phyloP scores from a whole-genome alignment of 768 basidiomycete species.

The Boletellus emodensis region DNA sequence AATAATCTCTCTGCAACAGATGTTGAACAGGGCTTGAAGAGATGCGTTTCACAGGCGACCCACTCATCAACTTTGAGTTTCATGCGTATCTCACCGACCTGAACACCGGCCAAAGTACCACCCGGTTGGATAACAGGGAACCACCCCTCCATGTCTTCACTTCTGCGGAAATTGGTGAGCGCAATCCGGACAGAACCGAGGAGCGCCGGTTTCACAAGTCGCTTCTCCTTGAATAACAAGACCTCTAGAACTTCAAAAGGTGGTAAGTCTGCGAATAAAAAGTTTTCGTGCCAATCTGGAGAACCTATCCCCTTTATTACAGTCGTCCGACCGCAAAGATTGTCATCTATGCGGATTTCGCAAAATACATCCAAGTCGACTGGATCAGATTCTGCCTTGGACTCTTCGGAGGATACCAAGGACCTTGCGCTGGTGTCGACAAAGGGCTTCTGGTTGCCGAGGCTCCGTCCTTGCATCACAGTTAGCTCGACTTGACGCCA shows the following conservation, averaged over 20 bases:
- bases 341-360: conserved; percentile 69
- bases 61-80: conserved; percentile 76
- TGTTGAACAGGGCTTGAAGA: conserved; percentile 5
- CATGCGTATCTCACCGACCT: conserved; percentile 72
- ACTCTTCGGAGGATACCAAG: conserved; percentile 29
- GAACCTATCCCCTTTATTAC: conserved; percentile 61
- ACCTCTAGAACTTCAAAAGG: conserved; percentile 72
- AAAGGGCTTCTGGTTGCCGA: conserved; percentile 50
- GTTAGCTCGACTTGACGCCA: conserved; percentile 79
- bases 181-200: conserved; percentile 64
- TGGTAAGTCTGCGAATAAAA: conserved; percentile 70
- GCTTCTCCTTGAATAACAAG: conserved; percentile 67
- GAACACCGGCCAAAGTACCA: conserved; percentile 46
- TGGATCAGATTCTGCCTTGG: conserved; percentile 43
- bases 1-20: conserved; percentile 62
- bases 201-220: conserved; percentile 47
- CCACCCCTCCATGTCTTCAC: conserved; percentile 79
- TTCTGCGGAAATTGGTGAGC: conserved; percentile 67
- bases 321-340: conserved; percentile 69
- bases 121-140: conserved; percentile 65
- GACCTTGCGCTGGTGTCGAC: conserved; percentile 23
- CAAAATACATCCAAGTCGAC: conserved; percentile 72
- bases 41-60: conserved; percentile 19
- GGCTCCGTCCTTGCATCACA: conserved; percentile 68
- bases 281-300: conserved; percentile 82